phyloP scores from a whole-genome alignment of 1,284 basidiomycete species.

The Wallemia hederae region DNA sequence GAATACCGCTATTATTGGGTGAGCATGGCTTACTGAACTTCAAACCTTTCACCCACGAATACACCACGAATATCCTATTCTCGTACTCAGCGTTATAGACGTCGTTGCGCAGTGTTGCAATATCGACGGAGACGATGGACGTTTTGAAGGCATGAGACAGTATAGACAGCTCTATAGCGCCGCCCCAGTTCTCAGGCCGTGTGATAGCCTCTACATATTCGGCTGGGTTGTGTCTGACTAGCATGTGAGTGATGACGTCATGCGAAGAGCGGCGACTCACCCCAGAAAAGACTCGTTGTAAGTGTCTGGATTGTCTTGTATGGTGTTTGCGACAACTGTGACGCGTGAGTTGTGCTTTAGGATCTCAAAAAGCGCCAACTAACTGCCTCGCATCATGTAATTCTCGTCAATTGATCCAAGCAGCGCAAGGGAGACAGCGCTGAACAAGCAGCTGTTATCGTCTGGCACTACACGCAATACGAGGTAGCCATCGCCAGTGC shows the following conservation, averaged over 20 bases:
- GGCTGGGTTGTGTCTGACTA: conserved; percentile 1
- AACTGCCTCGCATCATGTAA: background rate
- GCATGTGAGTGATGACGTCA: background rate
- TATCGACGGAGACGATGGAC: conserved; percentile 68
- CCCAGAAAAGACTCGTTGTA: conserved; percentile 62
- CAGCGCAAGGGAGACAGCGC: background rate
- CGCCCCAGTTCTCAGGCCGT: conserved; percentile 14
- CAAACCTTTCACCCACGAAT: conserved; percentile 37
- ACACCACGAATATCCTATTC: conserved; percentile 27
- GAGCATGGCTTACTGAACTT: background rate
- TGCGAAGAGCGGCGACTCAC: conserved; percentile 19
- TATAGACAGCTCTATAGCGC: conserved; percentile 43
- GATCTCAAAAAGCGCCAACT: background rate
- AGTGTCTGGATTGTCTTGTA: conserved; percentile 32
- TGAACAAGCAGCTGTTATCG: background rate
- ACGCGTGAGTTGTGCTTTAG: background rate
- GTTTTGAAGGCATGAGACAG: conserved; percentile 48
- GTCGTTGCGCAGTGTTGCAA: conserved; percentile 70
- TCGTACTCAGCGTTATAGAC: conserved; percentile 31
- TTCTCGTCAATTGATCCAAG: background rate
- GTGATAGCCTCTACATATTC: conserved; percentile 1
- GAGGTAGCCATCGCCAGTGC: background rate
- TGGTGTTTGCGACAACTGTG: conserved; percentile 50
- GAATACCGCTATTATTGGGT: conserved; percentile 1
- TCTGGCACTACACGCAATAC: background rate